Evolutionary conservation across 495 filamentous ascomycete species (phyloP), one percentile per base, ranked within the genome.

Genomic region (Aspergillus asperescens): DNA sequence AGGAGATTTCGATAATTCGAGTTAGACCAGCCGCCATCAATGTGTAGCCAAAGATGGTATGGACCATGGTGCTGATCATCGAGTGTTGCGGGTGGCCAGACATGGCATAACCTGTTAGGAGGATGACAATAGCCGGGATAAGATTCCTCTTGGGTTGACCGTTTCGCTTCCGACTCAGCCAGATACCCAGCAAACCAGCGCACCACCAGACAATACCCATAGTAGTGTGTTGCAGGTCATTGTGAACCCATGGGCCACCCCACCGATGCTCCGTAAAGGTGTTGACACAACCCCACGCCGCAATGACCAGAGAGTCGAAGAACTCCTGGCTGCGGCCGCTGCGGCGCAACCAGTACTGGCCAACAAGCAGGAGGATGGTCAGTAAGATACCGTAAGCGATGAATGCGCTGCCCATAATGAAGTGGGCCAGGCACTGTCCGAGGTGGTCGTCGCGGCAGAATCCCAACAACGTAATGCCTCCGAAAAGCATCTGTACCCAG

Each of bases 201-300:
- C 82, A 86, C 90, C 90, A 96, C 93, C 93, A 98, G 47, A 98
- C 83, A 52, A 98, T 81, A 24, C 93, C 93, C 94, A 97, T 98
- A 9, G 84, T 86, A 0, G 93, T 98, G 63, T 97, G 94, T 66
- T 98, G 93, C 66, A 95, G 82, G 65, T 98, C 93, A 62, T 96
- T 96, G 62, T 81, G 80, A n/a, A 86, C 91, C 93, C 93, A 98
- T 1, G 79, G 73, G 0, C 75, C 71, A 29, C 94, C 94, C 93
- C 93, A 98, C 29, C 87, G 80, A 67, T 98, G 93, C 66, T 97
- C 93, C 13, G 94, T 97, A 65, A 98, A 97, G 31, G 94, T 97
- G 66, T 97, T 98, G 67, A 98, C 83, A 64, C 87, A 89, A 35
- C 93, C 93, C 93, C 93, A 98, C 8, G 84, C 81, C 1, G 90